Evolutionary conservation across 2,329 filamentous ascomycete genomes (phyloP).

Genomic region (Bertia moriformis): DNA sequence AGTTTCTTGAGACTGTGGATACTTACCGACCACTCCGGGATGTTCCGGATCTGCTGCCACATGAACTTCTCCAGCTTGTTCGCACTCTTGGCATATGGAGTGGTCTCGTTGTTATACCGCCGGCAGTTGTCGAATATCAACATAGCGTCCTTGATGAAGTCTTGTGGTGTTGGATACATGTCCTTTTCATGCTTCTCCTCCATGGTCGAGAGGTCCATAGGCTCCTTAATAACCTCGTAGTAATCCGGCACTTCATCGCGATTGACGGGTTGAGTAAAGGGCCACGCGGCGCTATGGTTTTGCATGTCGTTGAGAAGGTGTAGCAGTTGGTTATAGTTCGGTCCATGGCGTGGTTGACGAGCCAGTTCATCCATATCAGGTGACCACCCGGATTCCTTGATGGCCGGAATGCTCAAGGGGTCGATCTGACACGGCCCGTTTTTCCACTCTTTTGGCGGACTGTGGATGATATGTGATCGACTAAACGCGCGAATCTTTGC

Average conservation of each 20-base stretch:
- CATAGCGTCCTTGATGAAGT: slow-evolving; percentile 77
- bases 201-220: slow-evolving; percentile 95
- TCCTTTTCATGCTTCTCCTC: slow-evolving; percentile 89
- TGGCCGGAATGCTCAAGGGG: slow-evolving; percentile 72
- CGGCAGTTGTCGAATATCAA: slow-evolving; percentile 91
- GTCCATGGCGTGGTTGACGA: slow-evolving; percentile 84
- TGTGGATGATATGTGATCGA: slow-evolving; percentile 75
- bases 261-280: slow-evolving; percentile 85
- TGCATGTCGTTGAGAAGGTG: slow-evolving; percentile 90
- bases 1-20: not conserved
- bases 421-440: slow-evolving; percentile 64
- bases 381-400: slow-evolving; percentile 86
- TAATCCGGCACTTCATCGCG: slow-evolving; percentile 96
- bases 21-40: slow-evolving; percentile 69
- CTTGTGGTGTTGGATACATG: slow-evolving; percentile 78
- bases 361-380: slow-evolving; percentile 96
- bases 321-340: slow-evolving; percentile 86
- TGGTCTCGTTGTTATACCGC: slow-evolving; percentile 90
- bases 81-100: slow-evolving; percentile 85
- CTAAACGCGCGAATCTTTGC: slow-evolving; percentile 89
- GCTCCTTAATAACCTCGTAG: slow-evolving; percentile 94
- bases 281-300: slow-evolving; percentile 86
- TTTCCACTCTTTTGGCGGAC: slow-evolving; percentile 74
- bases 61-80: slow-evolving; percentile 88
- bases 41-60: slow-evolving; percentile 82